Evolutionary conservation across 2,329 filamentous ascomycete species (phyloP).

Genomic region (Orbilia brochopaga): DNA sequence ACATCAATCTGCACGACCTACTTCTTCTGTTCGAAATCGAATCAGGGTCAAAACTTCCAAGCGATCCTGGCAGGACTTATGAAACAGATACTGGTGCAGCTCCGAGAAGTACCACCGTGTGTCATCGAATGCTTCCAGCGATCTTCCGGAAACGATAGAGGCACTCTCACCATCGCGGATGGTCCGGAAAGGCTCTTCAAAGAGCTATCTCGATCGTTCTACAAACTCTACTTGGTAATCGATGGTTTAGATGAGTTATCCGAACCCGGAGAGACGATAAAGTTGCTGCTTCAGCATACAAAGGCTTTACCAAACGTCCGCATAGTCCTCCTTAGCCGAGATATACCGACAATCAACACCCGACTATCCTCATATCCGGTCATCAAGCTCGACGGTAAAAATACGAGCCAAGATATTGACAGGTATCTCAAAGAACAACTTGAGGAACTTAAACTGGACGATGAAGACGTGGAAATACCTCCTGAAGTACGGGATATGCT

Average conservation of each 20-base stretch:
- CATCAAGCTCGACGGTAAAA: conserved; percentile 21
- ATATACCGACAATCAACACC: conserved; percentile 17
- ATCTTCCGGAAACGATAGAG: conserved; percentile 7
- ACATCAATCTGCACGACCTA: conserved; percentile 9
- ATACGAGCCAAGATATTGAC: conserved; percentile 21
- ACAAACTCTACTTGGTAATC: conserved; percentile 27
- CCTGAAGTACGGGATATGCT: conserved; percentile 10
- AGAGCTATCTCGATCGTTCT: conserved; percentile 7
- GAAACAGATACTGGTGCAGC: conserved; percentile 20
- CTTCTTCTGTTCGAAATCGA: conserved; percentile 33
- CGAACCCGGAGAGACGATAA: conserved; percentile 7
- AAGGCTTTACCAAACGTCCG: conserved; percentile 8
- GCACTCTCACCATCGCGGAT: conserved; percentile 8
- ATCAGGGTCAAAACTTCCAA: conserved; percentile 8
- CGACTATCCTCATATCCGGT: conserved; percentile 8
- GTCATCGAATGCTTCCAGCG: conserved; percentile 22
- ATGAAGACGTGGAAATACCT: conserved; percentile 13
- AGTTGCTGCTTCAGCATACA: conserved; percentile 8
- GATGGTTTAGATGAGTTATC: conserved; percentile 38
- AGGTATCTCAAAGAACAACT: conserved; percentile 19
- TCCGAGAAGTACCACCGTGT: conserved; percentile 6
- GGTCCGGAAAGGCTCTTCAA: conserved; percentile 16
- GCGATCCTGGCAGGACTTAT: conserved; percentile 24
- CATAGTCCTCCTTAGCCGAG: conserved; percentile 22
- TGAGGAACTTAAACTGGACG: background rate